phyloP scores from a whole-genome alignment of 1,284 basidiomycete species.

The Tetrapyrgos nigripes region DNA sequence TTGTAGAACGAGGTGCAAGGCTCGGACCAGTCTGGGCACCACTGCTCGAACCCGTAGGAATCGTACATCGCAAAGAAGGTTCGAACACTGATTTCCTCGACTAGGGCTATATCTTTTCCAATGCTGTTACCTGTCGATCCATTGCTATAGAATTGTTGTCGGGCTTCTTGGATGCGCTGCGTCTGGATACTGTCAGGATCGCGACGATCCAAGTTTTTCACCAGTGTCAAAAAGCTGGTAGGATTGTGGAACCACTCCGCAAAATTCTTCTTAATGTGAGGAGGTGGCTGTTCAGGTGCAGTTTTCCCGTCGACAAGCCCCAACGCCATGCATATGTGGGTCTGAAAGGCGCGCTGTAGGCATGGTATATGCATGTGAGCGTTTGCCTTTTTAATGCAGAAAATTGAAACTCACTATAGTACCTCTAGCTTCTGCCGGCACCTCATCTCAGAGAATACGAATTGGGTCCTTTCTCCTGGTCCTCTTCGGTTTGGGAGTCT shows the following conservation, averaged over 20 bases:
- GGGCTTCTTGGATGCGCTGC: neutral
- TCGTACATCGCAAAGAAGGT: neutral
- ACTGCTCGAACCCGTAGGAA: neutral
- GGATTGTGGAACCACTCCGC: neutral
- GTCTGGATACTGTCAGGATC: neutral
- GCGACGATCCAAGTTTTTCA: neutral
- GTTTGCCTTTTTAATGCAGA: neutral
- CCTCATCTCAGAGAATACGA: neutral
- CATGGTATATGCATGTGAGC: neutral
- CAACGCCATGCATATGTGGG: neutral
- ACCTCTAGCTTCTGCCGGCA: neutral
- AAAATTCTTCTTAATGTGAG: neutral
- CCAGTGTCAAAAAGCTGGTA: neutral
- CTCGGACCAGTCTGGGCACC: neutral
- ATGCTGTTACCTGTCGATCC: neutral
- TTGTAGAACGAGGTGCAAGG: neutral
- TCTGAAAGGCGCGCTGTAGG: neutral
- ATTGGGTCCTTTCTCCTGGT: neutral
- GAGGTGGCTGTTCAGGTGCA: neutral
- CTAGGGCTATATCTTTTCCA: neutral
- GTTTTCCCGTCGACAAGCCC: neutral
- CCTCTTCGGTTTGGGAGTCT: too few relatives aligned
- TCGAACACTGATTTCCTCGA: neutral
- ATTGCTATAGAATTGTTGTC: neutral
- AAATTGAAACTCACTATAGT: neutral